Percentiles rank a stretch among this genome's conserved stretches.
These are phyloP conservation scores for Cucumis cinereus DNA, from an alignment of 306 rosid species.

Conservation along the genomic window DNA sequence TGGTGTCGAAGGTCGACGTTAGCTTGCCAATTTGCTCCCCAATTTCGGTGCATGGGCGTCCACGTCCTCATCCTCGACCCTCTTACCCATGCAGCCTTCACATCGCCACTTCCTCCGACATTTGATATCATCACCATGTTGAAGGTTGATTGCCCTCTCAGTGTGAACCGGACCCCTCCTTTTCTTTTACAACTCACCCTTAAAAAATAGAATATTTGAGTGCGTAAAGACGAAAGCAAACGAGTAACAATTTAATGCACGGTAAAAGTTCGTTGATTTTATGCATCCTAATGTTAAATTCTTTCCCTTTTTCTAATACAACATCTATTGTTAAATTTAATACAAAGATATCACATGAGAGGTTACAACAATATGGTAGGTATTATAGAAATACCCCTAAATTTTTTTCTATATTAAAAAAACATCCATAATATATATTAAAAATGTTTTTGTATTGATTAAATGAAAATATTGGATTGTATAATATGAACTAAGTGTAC, in stretches of 20 bases:
- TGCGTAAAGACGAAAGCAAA: too few species aligned
- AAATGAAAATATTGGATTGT: background rate
- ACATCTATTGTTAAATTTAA: too few species aligned
- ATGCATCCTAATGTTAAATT: too few species aligned
- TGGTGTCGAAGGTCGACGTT: conserved; percentile 41
- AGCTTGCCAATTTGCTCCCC: conserved; percentile 90
- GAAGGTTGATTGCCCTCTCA: conserved; percentile 60
- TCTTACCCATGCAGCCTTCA: conserved; percentile 48
- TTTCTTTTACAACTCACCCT: conserved; percentile 69
- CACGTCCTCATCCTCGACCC: conserved; percentile 36
- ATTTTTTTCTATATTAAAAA: too few species aligned
- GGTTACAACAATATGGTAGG: too few species aligned
- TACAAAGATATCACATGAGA: too few species aligned
- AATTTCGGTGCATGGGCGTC: conserved; percentile 67
- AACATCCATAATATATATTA: too few species aligned
- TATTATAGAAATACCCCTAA: too few species aligned
- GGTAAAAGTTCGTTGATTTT: too few species aligned
- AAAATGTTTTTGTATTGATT: too few species aligned
- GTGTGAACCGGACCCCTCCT: conserved; percentile 72
- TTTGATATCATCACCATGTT: conserved; percentile 81
- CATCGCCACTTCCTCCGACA: conserved; percentile 69
- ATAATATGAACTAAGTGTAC: conserved; percentile 11
- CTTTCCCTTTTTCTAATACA: too few species aligned
- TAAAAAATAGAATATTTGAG: background rate
- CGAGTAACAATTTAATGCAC: too few species aligned